Conservation (phyloP, 768 basidiomycete genomes). For the Termitomyces sp. region DNA sequence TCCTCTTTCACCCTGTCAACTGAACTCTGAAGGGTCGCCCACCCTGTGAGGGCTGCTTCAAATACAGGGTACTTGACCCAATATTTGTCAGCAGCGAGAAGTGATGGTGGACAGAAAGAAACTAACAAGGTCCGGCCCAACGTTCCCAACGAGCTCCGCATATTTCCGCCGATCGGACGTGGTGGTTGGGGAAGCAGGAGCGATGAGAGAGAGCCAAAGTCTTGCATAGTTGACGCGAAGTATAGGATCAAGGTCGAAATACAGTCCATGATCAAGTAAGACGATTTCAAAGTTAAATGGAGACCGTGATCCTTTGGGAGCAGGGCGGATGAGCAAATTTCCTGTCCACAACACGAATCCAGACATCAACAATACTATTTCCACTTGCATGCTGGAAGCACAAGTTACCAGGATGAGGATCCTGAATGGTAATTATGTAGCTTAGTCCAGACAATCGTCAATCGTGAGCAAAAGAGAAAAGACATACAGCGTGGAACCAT, state of each 20-base stretch:
- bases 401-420: conserved; percentile 77
- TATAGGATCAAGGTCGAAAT: conserved; percentile 82
- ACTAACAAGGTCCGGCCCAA: conserved; percentile 77
- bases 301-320: conserved; percentile 53
- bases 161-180: conserved; percentile 75
- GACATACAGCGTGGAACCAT: conserved; percentile 75
- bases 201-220: conserved; percentile 88
- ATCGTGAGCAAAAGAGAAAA: neutral
- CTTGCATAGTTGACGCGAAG: conserved; percentile 81
- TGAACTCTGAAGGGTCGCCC: conserved; percentile 66
- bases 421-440: conserved; percentile 32
- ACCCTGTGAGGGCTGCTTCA: conserved; percentile 91
- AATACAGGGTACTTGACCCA: conserved; percentile 83
- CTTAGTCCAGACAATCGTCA: neutral
- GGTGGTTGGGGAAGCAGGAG: conserved; percentile 58
- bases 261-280: conserved; percentile 88
- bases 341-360: conserved; percentile 33
- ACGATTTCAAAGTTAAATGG: conserved; percentile 97
- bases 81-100: neutral
- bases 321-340: conserved; percentile 86
- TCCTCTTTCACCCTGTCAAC: conserved; percentile 38
- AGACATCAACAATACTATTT: neutral
- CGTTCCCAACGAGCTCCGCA: conserved; percentile 87
- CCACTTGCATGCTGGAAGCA: neutral
- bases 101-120: neutral